These are phyloP conservation scores for Hirschioporus abietinus DNA, from an alignment of 768 basidiomycete genomes.

Conservation along the genomic window DNA sequence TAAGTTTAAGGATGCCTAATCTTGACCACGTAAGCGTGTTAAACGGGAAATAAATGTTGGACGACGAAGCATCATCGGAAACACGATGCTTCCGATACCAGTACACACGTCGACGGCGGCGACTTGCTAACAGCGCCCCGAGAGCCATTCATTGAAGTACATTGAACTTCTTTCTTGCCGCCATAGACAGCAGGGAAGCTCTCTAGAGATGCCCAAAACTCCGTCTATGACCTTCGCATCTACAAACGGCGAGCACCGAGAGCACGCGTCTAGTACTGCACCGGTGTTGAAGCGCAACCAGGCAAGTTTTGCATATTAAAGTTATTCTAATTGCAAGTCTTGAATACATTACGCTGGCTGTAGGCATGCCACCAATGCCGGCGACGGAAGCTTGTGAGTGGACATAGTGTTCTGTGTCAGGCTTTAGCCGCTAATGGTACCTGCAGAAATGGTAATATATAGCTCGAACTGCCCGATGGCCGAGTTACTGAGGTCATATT, in stretches of 20 bases:
- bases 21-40: not conserved
- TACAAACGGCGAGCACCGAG: not conserved
- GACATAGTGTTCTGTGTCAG: not conserved
- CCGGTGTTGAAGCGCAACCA: constrained; percentile 27
- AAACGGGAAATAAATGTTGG: not conserved
- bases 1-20: not conserved
- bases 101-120: not conserved
- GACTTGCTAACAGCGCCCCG: not conserved
- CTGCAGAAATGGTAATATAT: constrained; percentile 53
- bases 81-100: not conserved
- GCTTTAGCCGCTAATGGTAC: constrained; percentile 15
- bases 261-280: constrained; percentile 6
- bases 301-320: constrained; percentile 16
- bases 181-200: not conserved
- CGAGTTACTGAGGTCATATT: constrained; percentile 10
- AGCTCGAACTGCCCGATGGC: constrained; percentile 1
- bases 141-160: not conserved
- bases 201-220: not conserved
- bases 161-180: not conserved
- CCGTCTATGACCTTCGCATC: not conserved
- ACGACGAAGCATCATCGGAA: not conserved
- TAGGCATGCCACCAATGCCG: constrained; percentile 57
- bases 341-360: not conserved
- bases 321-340: not conserved
- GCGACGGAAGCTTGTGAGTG: constrained; percentile 61